These are phyloP conservation scores for Coffea canephora DNA, from an alignment of 257 asterid species.

Conservation along the genomic window DNA sequence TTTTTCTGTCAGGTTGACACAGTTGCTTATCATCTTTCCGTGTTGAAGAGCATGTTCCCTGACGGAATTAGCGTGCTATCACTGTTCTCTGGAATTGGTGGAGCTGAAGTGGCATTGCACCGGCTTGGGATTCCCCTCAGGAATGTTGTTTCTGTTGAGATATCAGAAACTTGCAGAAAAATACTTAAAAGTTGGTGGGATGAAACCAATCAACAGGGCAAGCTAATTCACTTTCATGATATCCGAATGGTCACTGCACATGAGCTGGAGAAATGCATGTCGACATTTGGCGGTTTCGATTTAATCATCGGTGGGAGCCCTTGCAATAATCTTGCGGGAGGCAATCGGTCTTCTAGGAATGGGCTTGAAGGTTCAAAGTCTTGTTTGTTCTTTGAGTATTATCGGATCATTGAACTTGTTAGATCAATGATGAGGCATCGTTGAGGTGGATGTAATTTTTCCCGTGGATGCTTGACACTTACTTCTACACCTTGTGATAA, in stretches of 20 bases:
- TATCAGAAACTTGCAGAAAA: slow-evolving; percentile 44
- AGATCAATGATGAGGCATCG: slow-evolving; percentile 6
- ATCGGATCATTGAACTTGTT: slow-evolving; percentile 31
- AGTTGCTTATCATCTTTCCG: slow-evolving; percentile 66
- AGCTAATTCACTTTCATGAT: slow-evolving; percentile 46
- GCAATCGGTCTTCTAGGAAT: slow-evolving; percentile 58
- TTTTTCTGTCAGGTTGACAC: slow-evolving; percentile 52
- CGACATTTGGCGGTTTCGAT: slow-evolving; percentile 26
- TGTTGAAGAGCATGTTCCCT: slow-evolving; percentile 50
- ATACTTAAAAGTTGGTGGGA: slow-evolving; percentile 72
- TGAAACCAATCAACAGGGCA: slow-evolving; percentile 54
- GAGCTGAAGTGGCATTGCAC: slow-evolving; percentile 73
- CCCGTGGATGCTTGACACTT: background rate
- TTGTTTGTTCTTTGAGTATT: slow-evolving; percentile 43
- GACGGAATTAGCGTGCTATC: slow-evolving; percentile 54
- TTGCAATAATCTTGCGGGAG: slow-evolving; percentile 61
- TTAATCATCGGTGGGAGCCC: slow-evolving; percentile 69
- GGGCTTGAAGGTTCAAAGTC: slow-evolving; percentile 71
- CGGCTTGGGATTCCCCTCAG: slow-evolving; percentile 53
- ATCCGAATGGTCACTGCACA: slow-evolving; percentile 35
- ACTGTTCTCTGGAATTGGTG: slow-evolving; percentile 74
- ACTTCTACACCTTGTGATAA: background rate
- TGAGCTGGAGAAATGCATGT: slow-evolving; percentile 30
- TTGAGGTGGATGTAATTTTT: background rate
- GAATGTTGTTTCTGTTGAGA: slow-evolving; percentile 61